phyloP scores from a whole-genome alignment of 208 protist species.

The Wallacemonas sp. region DNA sequence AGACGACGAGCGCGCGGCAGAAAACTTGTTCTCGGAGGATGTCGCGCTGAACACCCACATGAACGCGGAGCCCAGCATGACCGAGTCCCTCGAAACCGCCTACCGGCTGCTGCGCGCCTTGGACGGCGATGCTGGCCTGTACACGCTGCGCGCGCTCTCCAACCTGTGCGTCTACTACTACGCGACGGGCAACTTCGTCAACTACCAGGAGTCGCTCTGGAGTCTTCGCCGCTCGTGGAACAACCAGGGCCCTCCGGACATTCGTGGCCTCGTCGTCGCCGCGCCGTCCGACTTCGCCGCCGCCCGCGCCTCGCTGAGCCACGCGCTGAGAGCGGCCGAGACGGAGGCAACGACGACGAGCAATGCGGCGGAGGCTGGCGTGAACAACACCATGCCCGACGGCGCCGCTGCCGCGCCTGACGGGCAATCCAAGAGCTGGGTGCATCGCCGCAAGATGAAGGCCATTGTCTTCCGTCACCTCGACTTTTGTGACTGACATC shows the following conservation, averaged over 20 bases:
- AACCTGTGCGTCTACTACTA: slow-evolving; percentile 43
- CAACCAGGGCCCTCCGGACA: slow-evolving; percentile 33
- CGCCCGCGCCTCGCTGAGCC: background rate
- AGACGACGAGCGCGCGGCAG: background rate
- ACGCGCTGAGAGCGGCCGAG: background rate
- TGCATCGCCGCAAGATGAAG: background rate
- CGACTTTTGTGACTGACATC: background rate
- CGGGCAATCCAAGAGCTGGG: background rate
- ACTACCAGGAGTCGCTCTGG: slow-evolving; percentile 35
- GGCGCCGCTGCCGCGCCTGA: background rate
- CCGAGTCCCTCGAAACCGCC: slow-evolving; percentile 19
- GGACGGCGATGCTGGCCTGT: slow-evolving; percentile 20
- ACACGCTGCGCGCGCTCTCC: slow-evolving; percentile 31
- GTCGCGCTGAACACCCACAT: slow-evolving; percentile 6
- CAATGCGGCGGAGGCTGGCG: background rate
- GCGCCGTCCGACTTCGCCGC: slow-evolving; percentile 6
- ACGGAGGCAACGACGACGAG: background rate
- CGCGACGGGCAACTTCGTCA: slow-evolving; percentile 24
- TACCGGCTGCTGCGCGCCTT: slow-evolving; percentile 22
- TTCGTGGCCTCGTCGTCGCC: slow-evolving; percentile 23
- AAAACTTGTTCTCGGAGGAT: background rate
- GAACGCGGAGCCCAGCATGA: slow-evolving; percentile 14
- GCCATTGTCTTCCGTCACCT: slow-evolving; percentile 8
- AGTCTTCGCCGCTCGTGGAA: slow-evolving; percentile 24
- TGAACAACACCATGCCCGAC: background rate